These are phyloP conservation scores for Lactarius deliciosus DNA, from an alignment of 768 basidiomycete species.

Conservation along the genomic window DNA sequence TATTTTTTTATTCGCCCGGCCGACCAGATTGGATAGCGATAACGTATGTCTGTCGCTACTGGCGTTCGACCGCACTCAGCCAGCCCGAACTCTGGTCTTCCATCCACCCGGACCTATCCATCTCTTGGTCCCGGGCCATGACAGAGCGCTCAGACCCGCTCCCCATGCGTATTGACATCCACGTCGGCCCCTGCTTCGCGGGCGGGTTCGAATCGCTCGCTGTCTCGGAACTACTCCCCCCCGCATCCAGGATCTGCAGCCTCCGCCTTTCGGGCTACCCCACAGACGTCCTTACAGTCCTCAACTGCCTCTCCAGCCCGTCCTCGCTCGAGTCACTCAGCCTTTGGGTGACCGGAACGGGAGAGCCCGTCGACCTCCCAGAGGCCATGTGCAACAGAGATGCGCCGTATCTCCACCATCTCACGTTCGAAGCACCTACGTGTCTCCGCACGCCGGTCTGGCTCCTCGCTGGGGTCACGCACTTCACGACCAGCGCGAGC, in stretches of 20 bases:
- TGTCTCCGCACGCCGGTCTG: constrained; percentile 17
- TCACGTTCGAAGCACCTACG: constrained; percentile 2
- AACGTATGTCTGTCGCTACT: constrained; percentile 21
- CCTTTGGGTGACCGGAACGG: constrained; percentile 1
- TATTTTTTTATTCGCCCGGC: no score
- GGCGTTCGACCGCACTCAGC: constrained; percentile 21
- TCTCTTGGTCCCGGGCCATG: constrained; percentile 21
- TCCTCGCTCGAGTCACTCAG: constrained; percentile 16
- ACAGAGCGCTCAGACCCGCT: constrained; percentile 23
- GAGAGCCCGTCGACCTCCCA: constrained; percentile 5
- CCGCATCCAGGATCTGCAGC: constrained; percentile 14
- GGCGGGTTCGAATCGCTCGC: constrained; percentile 14
- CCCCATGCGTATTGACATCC: constrained; percentile 9
- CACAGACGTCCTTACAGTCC: constrained; percentile 10
- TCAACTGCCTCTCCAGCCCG: constrained; percentile 13
- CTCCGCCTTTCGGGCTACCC: constrained; percentile 15
- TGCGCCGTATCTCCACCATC: constrained; percentile 5
- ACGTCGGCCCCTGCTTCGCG: background rate
- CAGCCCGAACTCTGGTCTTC: constrained; percentile 22
- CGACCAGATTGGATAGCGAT: constrained; percentile 12
- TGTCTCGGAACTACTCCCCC: constrained; percentile 20
- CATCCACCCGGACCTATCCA: constrained; percentile 11
- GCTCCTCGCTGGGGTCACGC: constrained; percentile 13
- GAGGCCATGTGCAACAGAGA: constrained; percentile 7
- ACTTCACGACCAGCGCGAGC: constrained; percentile 18